A percentile compares a stretch with the other conserved stretches of the same genome.
phyloP scores from a whole-genome alignment of 1,139 yeast genomes.

The Blastobotrys ciferrii region DNA sequence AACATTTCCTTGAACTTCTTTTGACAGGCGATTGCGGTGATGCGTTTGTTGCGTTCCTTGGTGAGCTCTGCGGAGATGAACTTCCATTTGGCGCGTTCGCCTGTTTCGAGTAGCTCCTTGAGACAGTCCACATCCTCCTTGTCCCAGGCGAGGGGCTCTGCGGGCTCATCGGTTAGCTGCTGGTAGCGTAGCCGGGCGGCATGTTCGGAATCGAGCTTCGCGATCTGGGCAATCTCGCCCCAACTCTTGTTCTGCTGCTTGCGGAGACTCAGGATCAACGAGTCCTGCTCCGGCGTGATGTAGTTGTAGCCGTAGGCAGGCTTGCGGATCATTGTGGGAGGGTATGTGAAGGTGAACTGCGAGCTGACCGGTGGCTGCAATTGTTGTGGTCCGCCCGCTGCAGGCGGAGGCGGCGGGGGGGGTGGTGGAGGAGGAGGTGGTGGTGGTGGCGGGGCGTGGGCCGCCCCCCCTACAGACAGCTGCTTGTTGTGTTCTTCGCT shows the following conservation, averaged over 20 bases:
- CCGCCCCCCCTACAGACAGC: background rate
- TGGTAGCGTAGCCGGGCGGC: conserved; percentile 9
- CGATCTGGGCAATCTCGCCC: conserved; percentile 23
- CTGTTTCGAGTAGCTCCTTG: conserved; percentile 37
- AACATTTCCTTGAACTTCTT: conserved; percentile 44
- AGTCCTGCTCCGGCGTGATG: conserved; percentile 6
- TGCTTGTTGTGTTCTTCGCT: conserved; percentile 2
- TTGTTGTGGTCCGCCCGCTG: too few species aligned
- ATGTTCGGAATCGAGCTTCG: conserved; percentile 5
- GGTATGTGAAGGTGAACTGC: conserved; percentile 8
- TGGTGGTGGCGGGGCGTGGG: conserved; percentile 5
- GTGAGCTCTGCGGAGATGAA: conserved; percentile 39
- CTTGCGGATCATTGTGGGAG: conserved; percentile 6
- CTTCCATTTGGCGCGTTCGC: conserved; percentile 45
- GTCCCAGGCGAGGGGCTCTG: conserved; percentile 30
- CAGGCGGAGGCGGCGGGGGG: conserved; percentile 8
- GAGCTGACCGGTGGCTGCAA: conserved; percentile 9
- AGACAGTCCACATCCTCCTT: conserved; percentile 39
- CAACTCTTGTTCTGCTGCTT: conserved; percentile 25
- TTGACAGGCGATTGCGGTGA: conserved; percentile 43
- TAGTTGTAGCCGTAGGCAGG: conserved; percentile 4
- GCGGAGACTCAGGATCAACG: conserved; percentile 14
- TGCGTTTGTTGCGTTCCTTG: conserved; percentile 34
- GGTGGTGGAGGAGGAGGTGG: conserved; percentile 1
- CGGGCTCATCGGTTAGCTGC: conserved; percentile 5